phyloP scores from a whole-genome alignment of 108 stramenopile species.

The Mediolabrus comicus region DNA sequence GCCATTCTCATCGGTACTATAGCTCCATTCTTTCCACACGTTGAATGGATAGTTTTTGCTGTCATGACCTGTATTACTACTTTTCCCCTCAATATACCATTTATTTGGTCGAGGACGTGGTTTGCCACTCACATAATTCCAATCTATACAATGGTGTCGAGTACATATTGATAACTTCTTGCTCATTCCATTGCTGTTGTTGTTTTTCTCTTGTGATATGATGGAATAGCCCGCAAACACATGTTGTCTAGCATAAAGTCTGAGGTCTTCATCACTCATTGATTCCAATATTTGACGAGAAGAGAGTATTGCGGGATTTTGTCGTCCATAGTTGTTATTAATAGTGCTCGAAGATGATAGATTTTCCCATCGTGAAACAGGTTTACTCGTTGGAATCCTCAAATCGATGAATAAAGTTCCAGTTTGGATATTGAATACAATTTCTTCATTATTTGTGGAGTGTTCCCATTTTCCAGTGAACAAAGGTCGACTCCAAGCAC shows the following conservation, averaged over 20 bases:
- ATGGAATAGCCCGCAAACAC: slow-evolving; percentile 84
- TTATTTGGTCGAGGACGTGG: slow-evolving; percentile 84
- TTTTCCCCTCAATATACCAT: slow-evolving; percentile 77
- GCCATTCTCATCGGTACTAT: slow-evolving; percentile 71
- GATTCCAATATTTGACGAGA: slow-evolving; percentile 37
- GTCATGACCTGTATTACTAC: too few relatives aligned
- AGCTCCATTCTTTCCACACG: slow-evolving; percentile 82
- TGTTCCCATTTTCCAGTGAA: slow-evolving; percentile 89
- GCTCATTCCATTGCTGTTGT: slow-evolving; percentile 13
- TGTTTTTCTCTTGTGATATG: slow-evolving; percentile 7
- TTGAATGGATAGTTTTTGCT: slow-evolving; percentile 3
- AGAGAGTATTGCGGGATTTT: background rate
- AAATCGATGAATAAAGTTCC: slow-evolving; percentile 83
- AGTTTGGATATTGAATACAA: slow-evolving; percentile 83
- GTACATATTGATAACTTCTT: slow-evolving; percentile 46
- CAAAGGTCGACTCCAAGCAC: slow-evolving; percentile 81
- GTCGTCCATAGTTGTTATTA: background rate
- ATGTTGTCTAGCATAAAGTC: slow-evolving; percentile 82
- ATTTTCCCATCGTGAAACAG: slow-evolving; percentile 30
- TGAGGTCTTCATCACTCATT: slow-evolving; percentile 58
- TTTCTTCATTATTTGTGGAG: slow-evolving; percentile 73
- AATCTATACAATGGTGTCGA: slow-evolving; percentile 88
- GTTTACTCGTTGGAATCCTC: slow-evolving; percentile 67
- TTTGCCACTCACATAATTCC: slow-evolving; percentile 76
- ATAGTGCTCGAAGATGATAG: background rate